Base-by-base conservation (phyloP, 2,329 filamentous ascomycete genomes). In the Parascedosporium putredinis region DNA sequence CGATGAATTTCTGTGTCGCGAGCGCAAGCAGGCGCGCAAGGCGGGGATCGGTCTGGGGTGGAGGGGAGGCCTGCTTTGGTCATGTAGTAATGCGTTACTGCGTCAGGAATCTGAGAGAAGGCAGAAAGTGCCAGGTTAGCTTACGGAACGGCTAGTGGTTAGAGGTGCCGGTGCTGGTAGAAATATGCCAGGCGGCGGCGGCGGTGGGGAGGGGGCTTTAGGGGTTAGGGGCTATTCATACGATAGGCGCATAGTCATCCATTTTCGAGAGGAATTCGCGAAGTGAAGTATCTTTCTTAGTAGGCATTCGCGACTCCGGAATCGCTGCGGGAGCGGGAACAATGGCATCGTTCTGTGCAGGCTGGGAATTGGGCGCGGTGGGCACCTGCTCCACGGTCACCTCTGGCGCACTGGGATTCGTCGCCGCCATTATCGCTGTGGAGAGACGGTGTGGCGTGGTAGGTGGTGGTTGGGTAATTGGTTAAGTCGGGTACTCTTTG, bases 1-100 rank as follows among this genome's bases (percentile, higher is more conserved):
- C 90, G 59, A 98, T 87, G 74, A 98, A 98, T 65, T 98, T 98
- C 64, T 98, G 93, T 0, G 93, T 95, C n/a, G 93, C 93, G 7
- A 98, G 85, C 2, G 93, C 91, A 40, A 98, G 84, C 3, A 98
- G 84, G 45, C 91, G 88, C 20, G 91, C 88, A 24, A 98, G 85
- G 52, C 90, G 88, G 18, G 84, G 84, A 60, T 95, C 88, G 48
- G 89, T 95, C 59, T 93, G 85, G 0, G 88, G 90, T 36, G 91
- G 89, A 1, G 91, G 91, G 90, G 3, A 98, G 86, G 49, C 93
- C 93, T 56, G 91, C 89, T 58, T 94, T 86, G 33, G 91, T 95
- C 71, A 98, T 86, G 71, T 98, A 98, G 75, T 97, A 96, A 65
- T 95, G 84, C 55, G 90, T 97, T 20, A 98, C 93, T 18, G 93